phyloP scores from a whole-genome alignment of 108 stramenopile genomes.

The Skeletonema costatum region DNA sequence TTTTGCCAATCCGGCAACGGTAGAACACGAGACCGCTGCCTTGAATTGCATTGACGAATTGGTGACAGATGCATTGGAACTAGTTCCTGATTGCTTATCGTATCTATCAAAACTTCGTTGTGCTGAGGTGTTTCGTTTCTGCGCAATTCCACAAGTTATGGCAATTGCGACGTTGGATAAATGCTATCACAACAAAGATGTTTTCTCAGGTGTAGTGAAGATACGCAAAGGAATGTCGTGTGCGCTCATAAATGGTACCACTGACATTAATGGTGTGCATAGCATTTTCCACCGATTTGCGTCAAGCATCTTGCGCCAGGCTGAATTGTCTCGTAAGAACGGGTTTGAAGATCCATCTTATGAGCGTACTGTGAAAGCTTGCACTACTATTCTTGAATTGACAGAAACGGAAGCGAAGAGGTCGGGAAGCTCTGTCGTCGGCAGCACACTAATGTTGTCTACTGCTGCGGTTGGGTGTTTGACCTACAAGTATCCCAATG shows the following conservation, averaged over 20 bases:
- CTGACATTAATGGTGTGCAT: constrained; percentile 75
- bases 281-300: constrained; percentile 73
- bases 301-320: constrained; percentile 52
- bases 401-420: constrained; percentile 39
- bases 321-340: constrained; percentile 34
- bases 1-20: constrained; percentile 70
- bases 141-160: constrained; percentile 99
- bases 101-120: constrained; percentile 90
- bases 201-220: constrained; percentile 99
- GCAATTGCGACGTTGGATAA: constrained; percentile 99
- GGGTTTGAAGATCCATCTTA: constrained; percentile 77
- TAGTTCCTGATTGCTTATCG: constrained; percentile 92
- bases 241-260: constrained; percentile 75
- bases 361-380: constrained; percentile 73
- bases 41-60: constrained; percentile 93
- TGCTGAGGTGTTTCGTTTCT: constrained; percentile 94
- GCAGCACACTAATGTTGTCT: constrained; percentile 6
- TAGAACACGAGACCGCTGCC: constrained; percentile 50
- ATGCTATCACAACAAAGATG: constrained; percentile 89
- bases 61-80: constrained; percentile 95
- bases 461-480: constrained; percentile 11
- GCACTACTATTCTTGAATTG: constrained; percentile 65
- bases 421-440: not conserved
- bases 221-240: constrained; percentile 90
- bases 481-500: constrained; percentile 7